phyloP scores from a whole-genome alignment of 495 filamentous ascomycete genomes.

The Aspergillus mulundensis region DNA sequence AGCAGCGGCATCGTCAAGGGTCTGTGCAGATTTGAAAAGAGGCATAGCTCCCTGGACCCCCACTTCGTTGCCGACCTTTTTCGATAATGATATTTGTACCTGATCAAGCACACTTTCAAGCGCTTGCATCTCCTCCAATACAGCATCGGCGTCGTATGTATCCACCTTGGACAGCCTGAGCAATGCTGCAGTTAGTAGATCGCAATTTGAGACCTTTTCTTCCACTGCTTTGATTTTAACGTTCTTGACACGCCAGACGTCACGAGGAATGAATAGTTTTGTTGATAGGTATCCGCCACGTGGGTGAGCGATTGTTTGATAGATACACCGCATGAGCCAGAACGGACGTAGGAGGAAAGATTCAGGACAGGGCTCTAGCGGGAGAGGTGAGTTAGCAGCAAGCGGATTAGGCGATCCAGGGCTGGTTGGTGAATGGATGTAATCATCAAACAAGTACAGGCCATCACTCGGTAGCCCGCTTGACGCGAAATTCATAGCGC shows the following conservation, averaged over 20 bases:
- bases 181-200: conserved; percentile 85
- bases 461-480: conserved; percentile 59
- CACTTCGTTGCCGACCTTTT: conserved; percentile 88
- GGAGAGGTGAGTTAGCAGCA: conserved; percentile 56
- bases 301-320: conserved; percentile 87
- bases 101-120: conserved; percentile 84
- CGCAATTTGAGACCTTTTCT: conserved; percentile 92
- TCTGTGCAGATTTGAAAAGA: conserved; percentile 64
- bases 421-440: conserved; percentile 70
- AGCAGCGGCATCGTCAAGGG: conserved; percentile 37
- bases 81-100: conserved; percentile 67
- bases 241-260: conserved; percentile 90
- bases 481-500: conserved; percentile 51
- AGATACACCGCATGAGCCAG: conserved; percentile 92
- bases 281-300: conserved; percentile 88
- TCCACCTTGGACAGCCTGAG: conserved; percentile 79
- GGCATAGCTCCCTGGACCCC: conserved; percentile 65
- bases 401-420: conserved; percentile 63
- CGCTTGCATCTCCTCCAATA: conserved; percentile 93
- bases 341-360: conserved; percentile 84
- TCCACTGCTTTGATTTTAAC: conserved; percentile 88
- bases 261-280: conserved; percentile 83
- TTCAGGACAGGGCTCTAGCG: conserved; percentile 87
- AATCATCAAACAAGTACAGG: conserved; percentile 76
- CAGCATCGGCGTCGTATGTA: conserved; percentile 81